phyloP scores from a whole-genome alignment of 257 asterid genomes.

The Rubia yunnanensis region DNA sequence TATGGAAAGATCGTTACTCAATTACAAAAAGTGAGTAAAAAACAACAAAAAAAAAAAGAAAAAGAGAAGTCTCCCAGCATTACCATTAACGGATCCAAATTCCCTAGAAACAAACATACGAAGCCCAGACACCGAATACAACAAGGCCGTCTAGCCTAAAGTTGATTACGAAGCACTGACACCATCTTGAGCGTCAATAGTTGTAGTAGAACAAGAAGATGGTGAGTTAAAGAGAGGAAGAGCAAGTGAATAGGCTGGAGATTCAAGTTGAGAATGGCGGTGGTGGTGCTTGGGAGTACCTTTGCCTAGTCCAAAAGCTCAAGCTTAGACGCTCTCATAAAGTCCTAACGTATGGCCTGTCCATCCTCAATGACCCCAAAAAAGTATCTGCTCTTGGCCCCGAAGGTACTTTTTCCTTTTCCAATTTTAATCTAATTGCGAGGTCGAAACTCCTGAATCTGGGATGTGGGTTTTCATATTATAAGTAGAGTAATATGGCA shows the following conservation, averaged over 20 bases:
- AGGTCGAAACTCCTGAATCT: constrained; percentile 21
- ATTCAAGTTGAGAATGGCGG: constrained; percentile 92
- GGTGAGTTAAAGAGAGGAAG: constrained; percentile 96
- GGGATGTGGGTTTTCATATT: constrained; percentile 10
- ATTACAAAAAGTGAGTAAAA: neutral
- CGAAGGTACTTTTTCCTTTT: constrained; percentile 40
- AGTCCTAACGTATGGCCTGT: constrained; percentile 61
- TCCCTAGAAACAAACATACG: neutral
- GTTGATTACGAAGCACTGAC: neutral
- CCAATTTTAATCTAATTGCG: neutral
- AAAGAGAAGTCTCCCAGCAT: neutral
- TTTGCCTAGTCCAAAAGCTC: constrained; percentile 78
- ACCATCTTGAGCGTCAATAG: neutral
- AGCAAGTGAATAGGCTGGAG: constrained; percentile 72
- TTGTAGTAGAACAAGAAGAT: constrained; percentile 24
- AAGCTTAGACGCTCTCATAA: constrained; percentile 85
- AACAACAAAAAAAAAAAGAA: too few species aligned
- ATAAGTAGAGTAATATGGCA: neutral
- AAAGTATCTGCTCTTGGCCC: constrained; percentile 88
- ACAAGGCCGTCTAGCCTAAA: neutral
- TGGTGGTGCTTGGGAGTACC: constrained; percentile 96
- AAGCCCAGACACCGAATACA: neutral
- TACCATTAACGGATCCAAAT: neutral
- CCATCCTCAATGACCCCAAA: constrained; percentile 62
- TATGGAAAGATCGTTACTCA: too few species aligned